Base-by-base conservation (phyloP, 345 rosid genomes). In the Bruguiera gymnorhiza region DNA sequence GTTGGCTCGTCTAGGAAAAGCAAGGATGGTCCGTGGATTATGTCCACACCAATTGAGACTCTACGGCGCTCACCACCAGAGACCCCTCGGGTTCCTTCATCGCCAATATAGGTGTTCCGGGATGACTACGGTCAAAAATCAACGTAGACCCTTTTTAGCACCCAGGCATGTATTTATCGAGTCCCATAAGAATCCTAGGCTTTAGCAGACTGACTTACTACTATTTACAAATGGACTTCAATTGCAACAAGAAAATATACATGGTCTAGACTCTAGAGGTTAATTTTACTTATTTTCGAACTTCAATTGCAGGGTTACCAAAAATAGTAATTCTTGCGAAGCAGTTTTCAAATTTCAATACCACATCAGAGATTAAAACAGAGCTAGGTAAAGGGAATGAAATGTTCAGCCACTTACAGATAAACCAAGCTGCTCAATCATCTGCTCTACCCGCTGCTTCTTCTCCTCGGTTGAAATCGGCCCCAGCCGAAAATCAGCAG, bases 1-100 rank as follows among this genome's bases (percentile, higher is more conserved):
- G 92, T 86, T n/a, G 92, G 92, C 81, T 87, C 92, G n/a, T 87
- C 92, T 1, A 87, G 80, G 71, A 87, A 85, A 20, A 87, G 84
- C 8, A 87, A 76, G 4, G 85, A 65, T 32, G 91, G 87, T 57
- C 89, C 87, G 2, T 87, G 91, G 71, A 87, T 87, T 62, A 87
- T 83, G 76, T 87, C 87, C 10, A 87, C 87, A 0, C 88, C 91
- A 0, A 87, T 87, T 6, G 89, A 85, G n/a, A 87, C 89, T 48
- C 89, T 74, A 0, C 92, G 78, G 5, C 89, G 83, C 75, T 87
- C 91, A 1, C 91, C 91, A 23, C 89, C 88, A 0, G 91, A 87
- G 67, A 85, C 86, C 11, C 91, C 84, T 32, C 78, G 51, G 6
- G 66, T 75, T 5, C 75, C 76, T 56, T 76, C 80, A 23, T 76